A percentile compares a stretch with the other conserved stretches of the same genome.
Conservation (phyloP, 108 stramenopile species). For the Skeletonema potamos region DNA sequence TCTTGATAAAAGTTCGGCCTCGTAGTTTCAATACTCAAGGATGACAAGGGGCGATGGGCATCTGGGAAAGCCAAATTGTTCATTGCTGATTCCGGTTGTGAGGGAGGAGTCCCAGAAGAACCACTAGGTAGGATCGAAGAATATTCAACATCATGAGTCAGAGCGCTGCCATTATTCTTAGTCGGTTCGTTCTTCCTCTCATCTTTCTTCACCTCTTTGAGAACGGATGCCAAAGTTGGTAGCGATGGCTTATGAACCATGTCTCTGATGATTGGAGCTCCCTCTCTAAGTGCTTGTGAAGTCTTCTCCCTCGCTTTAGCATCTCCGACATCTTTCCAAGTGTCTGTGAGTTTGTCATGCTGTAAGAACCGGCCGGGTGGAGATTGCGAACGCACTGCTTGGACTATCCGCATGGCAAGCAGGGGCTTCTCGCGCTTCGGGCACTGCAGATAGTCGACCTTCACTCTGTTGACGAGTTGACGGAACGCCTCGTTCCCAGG, state of each 20-base stretch:
- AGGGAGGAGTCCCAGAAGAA: background rate
- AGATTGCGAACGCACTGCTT: conserved; percentile 79
- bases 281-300: conserved; percentile 81
- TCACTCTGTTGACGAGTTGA: conserved; percentile 54
- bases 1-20: background rate
- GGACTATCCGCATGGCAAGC: conserved; percentile 74
- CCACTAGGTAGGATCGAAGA: background rate
- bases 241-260: conserved; percentile 8
- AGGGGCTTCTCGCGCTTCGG: conserved; percentile 82
- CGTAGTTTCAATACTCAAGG: background rate
- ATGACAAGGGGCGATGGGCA: background rate
- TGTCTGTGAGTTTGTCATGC: conserved; percentile 65
- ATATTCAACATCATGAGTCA: background rate
- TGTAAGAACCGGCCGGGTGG: conserved; percentile 86
- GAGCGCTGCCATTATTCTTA: conserved; percentile 5
- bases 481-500: conserved; percentile 70
- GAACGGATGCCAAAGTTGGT: conserved; percentile 2
- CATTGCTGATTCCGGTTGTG: background rate
- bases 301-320: conserved; percentile 76
- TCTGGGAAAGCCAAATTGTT: background rate
- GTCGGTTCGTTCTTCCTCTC: conserved; percentile 5
- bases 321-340: conserved; percentile 85
- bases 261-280: conserved; percentile 73
- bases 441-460: conserved; percentile 59
- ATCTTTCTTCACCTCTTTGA: conserved; percentile 33